Base-by-base conservation (phyloP, 371 early-diverging fungal species). In the Actinomucor elegans region DNA sequence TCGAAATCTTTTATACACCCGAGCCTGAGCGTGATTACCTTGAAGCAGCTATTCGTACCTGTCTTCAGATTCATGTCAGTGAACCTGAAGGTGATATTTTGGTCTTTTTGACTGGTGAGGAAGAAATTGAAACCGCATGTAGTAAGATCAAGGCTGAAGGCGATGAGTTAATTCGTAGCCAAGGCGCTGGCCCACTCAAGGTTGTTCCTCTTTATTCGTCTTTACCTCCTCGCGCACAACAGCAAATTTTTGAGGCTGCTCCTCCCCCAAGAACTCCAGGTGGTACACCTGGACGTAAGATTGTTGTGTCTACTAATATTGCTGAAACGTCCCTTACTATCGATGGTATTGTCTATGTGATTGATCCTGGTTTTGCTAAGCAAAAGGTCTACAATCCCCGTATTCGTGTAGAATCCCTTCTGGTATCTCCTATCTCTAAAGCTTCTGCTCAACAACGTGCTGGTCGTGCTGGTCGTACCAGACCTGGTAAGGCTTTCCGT, bases 311-410 rank as follows among this genome's bases (percentile, higher is more conserved):
- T 4, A 93, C 99, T 27, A 99, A 99, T 65, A 90, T 99, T 73
- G 98, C 99, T 17, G 99, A 99, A 74, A 98, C 99, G 0, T 96
- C 97, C 1, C 80, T 99, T 54, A 99, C 99, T 3, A 99, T 99
- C 52, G 97, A 97, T 62, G 96, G 97, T 59, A 92, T 99, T 52
- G 95, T 93, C 8, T 99, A 98, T 72, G 99, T 99, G 31, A 89
- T 99, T 37, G 99, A 99, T 70, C 95, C 96, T 21, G 99, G 99
- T 2, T 94, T 98, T 59, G 83, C 96, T 20, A 99, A 99, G 69
- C 96, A 96, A 71, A 99, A 97, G 74, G 96, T 94, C 21, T 94
- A 94, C 72, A 95, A 97, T 65, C 98, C 98, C 42, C 87, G 96
- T 53, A 86, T 95, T 33, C 91, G 94, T 59, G 88, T 91, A 36